Evolutionary conservation across 495 filamentous ascomycete genomes (phyloP).

Genomic region (Cenococcum geophilum): DNA sequence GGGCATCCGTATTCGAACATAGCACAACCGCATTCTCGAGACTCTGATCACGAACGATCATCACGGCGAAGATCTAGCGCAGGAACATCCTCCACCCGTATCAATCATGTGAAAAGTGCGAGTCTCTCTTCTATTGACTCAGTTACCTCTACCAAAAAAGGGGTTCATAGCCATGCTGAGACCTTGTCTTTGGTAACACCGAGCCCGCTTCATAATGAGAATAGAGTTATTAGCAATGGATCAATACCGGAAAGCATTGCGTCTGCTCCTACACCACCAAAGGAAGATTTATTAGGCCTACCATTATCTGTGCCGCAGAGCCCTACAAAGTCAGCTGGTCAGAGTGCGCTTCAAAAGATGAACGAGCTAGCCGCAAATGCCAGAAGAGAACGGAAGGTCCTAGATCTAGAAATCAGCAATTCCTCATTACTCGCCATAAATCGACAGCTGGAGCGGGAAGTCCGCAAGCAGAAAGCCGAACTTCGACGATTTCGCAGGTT

Average conservation of each 20-base stretch:
- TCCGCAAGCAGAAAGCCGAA: slow-evolving; percentile 86
- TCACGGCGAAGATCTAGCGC: slow-evolving; percentile 25
- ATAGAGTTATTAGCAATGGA: slow-evolving; percentile 19
- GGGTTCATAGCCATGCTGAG: slow-evolving; percentile 5
- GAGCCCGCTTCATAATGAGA: slow-evolving; percentile 16
- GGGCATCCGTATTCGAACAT: not conserved
- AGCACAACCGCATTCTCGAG: slow-evolving; percentile 9
- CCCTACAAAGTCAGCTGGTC: slow-evolving; percentile 41
- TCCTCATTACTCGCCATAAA: slow-evolving; percentile 97
- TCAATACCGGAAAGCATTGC: slow-evolving; percentile 21
- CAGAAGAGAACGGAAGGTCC: slow-evolving; percentile 84
- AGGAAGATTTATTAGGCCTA: slow-evolving; percentile 8
- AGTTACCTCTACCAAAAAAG: slow-evolving; percentile 18
- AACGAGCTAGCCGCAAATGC: slow-evolving; percentile 75
- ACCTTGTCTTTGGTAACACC: slow-evolving; percentile 6
- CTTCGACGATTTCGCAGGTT: slow-evolving; percentile 76
- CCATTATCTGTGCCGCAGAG: slow-evolving; percentile 42
- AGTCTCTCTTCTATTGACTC: slow-evolving; percentile 34
- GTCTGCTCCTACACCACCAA: slow-evolving; percentile 15
- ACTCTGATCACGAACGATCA: slow-evolving; percentile 7
- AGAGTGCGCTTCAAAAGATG: slow-evolving; percentile 43
- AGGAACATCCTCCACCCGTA: slow-evolving; percentile 14
- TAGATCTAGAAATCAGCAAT: slow-evolving; percentile 98
- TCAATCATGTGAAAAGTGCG: slow-evolving; percentile 29
- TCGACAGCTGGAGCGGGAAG: slow-evolving; percentile 79